Percentiles rank a stretch among this genome's conserved stretches.
Evolutionary conservation across 2,329 filamentous ascomycete genomes (phyloP).

Genomic region (Apiospora pterosperma): DNA sequence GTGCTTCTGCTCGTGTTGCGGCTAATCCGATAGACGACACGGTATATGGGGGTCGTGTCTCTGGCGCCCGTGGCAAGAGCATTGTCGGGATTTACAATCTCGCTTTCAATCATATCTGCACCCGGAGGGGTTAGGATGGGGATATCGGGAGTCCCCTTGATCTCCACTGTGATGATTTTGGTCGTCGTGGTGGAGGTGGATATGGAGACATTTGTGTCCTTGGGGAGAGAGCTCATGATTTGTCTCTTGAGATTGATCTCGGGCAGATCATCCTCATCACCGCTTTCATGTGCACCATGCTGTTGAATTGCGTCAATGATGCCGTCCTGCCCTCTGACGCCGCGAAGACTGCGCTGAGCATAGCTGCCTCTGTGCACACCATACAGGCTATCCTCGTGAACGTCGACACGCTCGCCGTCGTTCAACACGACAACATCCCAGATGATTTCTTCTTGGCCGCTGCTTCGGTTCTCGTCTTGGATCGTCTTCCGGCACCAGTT

Average conservation of each 20-base stretch:
- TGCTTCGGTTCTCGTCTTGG: slow-evolving; percentile 44
- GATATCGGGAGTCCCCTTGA: slow-evolving; percentile 49
- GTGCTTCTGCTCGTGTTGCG: slow-evolving; percentile 46
- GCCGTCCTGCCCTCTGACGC: slow-evolving; percentile 12
- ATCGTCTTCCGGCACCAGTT: slow-evolving; percentile 49
- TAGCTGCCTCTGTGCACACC: slow-evolving; percentile 25
- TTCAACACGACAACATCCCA: slow-evolving; percentile 66
- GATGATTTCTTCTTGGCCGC: slow-evolving; percentile 52
- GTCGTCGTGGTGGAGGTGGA: slow-evolving; percentile 56
- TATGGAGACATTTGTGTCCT: slow-evolving; percentile 57
- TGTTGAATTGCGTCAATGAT: slow-evolving; percentile 34
- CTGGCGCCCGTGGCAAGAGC: not conserved
- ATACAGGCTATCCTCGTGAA: slow-evolving; percentile 37
- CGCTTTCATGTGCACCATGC: slow-evolving; percentile 21
- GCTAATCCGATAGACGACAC: slow-evolving; percentile 58
- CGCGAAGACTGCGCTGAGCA: slow-evolving; percentile 17
- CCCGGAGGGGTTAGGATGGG: slow-evolving; percentile 54
- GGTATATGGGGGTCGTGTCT: slow-evolving; percentile 36
- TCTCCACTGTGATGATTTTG: slow-evolving; percentile 63
- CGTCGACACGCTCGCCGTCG: slow-evolving; percentile 55
- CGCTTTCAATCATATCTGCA: slow-evolving; percentile 53
- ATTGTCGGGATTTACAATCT: slow-evolving; percentile 23
- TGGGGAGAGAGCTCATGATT: slow-evolving; percentile 51
- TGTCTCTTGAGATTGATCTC: slow-evolving; percentile 49
- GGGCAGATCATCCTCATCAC: slow-evolving; percentile 40